Evolutionary conservation across 192 early-diverging fungal genomes (phyloP), one percentile per base, ranked within the genome.

Genomic region (Cetraspora pellucida): DNA sequence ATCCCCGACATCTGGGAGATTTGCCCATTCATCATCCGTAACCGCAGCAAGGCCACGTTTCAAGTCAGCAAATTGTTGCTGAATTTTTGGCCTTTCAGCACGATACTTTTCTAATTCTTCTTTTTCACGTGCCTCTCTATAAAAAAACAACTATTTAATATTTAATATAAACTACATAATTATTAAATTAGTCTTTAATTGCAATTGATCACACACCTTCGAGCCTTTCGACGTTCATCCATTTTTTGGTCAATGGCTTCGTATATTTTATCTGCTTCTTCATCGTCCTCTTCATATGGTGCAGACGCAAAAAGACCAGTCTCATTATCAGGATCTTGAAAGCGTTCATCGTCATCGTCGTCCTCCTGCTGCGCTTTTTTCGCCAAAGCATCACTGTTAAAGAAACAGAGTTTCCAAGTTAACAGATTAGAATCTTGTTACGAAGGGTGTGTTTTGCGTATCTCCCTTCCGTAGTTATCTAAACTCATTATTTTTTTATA

Each of bases 281-380:
- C 96, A 78, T 99, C 98, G 76, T 98, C 97, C 21, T 90, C 92
- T 60, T 97, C 98, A 75, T 98, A 98, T 8, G 94, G 94, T 31
- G 88, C 86, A 7, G 88, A 85, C 72, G 89, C 90, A 79, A 98
- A 99, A 45, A 99, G 83, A 25, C 95, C 96, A 6, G 90, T 91
- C 68, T 98, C 96, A 75, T 98, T 96, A 64, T 97, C 96, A 10
- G 95, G 95, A 78, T 98, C 96, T 71, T 94, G 89, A 78, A 89
- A 95, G 37, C 86, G 88, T 66, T 90, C 91, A 23, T 89, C 90
- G 58, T 93, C 92, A 45, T 90, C 89, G 52, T 93, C 93, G 46
- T 89, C 91, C 49, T 83, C 85, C 43, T 85, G 86, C 30, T 83
- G 80, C n/a, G 77, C 87, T 19, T 81, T 81, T 73, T 83, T 85